phyloP scores from a whole-genome alignment of 164 flowering plant genomes.

The Tinospora cordifolia region DNA sequence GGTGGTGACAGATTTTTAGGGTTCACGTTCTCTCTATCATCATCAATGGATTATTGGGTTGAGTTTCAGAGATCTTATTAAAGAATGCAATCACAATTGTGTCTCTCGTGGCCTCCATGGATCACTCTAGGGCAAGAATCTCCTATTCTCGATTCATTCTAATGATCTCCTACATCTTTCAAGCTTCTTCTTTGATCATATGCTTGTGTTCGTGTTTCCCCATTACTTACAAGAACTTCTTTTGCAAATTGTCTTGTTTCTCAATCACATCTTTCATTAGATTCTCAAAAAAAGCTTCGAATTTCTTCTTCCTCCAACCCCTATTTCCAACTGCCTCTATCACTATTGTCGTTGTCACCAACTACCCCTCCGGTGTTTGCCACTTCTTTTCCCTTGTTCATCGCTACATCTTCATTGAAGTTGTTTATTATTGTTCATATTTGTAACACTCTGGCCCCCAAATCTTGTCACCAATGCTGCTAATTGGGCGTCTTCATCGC shows the following conservation, averaged over 20 bases:
- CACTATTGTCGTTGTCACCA: too few relatives aligned
- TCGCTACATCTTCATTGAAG: too few relatives aligned
- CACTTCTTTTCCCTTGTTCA: too few relatives aligned
- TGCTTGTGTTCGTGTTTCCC: constrained; percentile 59
- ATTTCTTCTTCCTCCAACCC: constrained; percentile 58
- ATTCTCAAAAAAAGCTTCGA: constrained; percentile 57
- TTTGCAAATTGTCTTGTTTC: constrained; percentile 59
- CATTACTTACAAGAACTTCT: constrained; percentile 46
- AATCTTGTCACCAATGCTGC: too few relatives aligned
- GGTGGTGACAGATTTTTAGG: constrained; percentile 4
- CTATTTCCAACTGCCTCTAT: too few relatives aligned
- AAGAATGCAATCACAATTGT: constrained; percentile 56
- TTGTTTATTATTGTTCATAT: too few relatives aligned
- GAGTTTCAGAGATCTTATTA: constrained; percentile 47
- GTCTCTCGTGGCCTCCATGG: constrained; percentile 55
- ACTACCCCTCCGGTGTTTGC: too few relatives aligned
- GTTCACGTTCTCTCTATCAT: constrained; percentile 5
- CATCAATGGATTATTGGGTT: constrained; percentile 7
- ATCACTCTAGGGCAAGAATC: constrained; percentile 52
- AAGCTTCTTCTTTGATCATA: constrained; percentile 51
- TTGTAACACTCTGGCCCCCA: too few relatives aligned
- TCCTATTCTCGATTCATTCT: constrained; percentile 54
- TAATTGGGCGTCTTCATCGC: too few relatives aligned
- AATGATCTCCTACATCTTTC: constrained; percentile 61
- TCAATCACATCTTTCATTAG: constrained; percentile 48